Conservation (phyloP, 805 yeast genomes). For the Dipodascus albidus region DNA sequence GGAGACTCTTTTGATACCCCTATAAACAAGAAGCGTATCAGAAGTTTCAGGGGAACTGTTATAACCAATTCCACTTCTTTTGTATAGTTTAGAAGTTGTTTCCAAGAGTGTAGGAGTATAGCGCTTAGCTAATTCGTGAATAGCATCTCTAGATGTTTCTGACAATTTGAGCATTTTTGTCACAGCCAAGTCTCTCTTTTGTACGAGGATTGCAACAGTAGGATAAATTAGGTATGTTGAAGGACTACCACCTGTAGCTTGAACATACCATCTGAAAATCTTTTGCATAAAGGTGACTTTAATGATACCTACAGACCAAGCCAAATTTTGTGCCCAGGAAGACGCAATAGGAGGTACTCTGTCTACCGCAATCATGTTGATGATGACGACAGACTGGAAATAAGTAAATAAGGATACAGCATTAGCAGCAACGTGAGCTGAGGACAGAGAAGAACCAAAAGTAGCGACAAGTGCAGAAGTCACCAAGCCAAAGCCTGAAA, state of each 20-base stretch:
- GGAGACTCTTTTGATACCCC: conserved; percentile 84
- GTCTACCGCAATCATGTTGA: conserved; percentile 76
- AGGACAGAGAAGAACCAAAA: conserved; percentile 80
- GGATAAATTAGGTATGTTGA: conserved; percentile 46
- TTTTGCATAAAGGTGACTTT: conserved; percentile 70
- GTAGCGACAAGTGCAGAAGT: conserved; percentile 74
- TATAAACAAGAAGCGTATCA: conserved; percentile 43
- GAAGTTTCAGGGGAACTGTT: conserved; percentile 13
- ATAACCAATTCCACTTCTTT: conserved; percentile 20
- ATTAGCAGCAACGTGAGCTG: conserved; percentile 80
- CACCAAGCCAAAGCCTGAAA: conserved; percentile 79
- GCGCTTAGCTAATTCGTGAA: not conserved
- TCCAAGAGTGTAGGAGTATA: conserved; percentile 3
- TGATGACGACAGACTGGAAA: conserved; percentile 79
- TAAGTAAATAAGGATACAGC: conserved; percentile 74
- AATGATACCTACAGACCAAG: conserved; percentile 92
- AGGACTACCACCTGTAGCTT: conserved; percentile 85
- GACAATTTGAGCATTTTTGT: not conserved
- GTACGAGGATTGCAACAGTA: conserved; percentile 61
- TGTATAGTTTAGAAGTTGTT: conserved; percentile 12
- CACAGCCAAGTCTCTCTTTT: conserved; percentile 33
- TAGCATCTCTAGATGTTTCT: not conserved
- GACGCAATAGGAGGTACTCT: conserved; percentile 85
- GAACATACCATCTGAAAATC: conserved; percentile 88
- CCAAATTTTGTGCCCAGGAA: conserved; percentile 84